Conservation (phyloP, 768 basidiomycete genomes). For the Tubosaeta sp. region DNA sequence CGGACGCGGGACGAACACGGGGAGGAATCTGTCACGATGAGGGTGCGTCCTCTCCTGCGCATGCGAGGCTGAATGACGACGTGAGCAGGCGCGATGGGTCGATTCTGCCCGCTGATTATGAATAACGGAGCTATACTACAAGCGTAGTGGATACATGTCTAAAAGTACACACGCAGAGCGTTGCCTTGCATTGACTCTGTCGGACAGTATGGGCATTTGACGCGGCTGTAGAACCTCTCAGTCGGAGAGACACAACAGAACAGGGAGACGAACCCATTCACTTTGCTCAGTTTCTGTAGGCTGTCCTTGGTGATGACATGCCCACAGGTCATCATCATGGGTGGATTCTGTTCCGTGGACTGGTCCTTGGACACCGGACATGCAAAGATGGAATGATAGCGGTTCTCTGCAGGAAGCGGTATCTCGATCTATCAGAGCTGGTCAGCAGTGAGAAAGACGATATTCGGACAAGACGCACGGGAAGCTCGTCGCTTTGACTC, state of each 20-base stretch:
- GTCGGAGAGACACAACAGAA: background rate
- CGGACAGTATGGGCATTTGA: slow-evolving; percentile 97
- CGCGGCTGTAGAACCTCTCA: slow-evolving; percentile 49
- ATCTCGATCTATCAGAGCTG: slow-evolving; percentile 76
- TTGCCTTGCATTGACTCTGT: slow-evolving; percentile 57
- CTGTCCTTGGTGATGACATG: slow-evolving; percentile 95
- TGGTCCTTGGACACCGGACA: slow-evolving; percentile 99
- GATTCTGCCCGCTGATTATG: slow-evolving; percentile 12
- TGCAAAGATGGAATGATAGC: slow-evolving; percentile 96
- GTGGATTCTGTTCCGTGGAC: slow-evolving; percentile 87
- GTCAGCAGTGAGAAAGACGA: background rate
- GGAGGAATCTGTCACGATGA: slow-evolving; percentile 47
- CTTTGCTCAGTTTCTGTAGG: slow-evolving; percentile 83
- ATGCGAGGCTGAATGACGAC: background rate
- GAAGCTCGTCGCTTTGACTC: slow-evolving; percentile 84
- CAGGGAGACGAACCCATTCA: slow-evolving; percentile 58
- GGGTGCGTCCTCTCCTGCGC: slow-evolving; percentile 36
- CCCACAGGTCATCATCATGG: slow-evolving; percentile 97
- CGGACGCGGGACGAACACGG: slow-evolving; percentile 50
- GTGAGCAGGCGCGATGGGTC: slow-evolving; percentile 25
- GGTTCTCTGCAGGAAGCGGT: slow-evolving; percentile 75
- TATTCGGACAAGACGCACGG: slow-evolving; percentile 43
- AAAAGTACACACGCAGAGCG: slow-evolving; percentile 69
- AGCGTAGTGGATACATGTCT: slow-evolving; percentile 13
- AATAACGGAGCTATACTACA: slow-evolving; percentile 6